phyloP scores from a whole-genome alignment of 2,329 filamentous ascomycete genomes.

The Fusarium palustre region DNA sequence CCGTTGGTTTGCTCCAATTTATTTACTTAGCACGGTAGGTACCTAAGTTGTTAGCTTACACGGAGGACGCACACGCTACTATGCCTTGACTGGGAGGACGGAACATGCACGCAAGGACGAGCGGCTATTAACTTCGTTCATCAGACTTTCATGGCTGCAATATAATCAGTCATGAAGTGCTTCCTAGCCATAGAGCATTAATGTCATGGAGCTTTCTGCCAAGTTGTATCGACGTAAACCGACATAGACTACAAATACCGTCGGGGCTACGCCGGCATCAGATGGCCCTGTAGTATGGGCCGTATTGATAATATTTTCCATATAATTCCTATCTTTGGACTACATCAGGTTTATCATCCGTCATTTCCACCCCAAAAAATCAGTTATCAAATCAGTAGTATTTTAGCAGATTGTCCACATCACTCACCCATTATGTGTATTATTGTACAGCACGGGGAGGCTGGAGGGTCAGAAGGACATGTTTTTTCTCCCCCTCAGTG shows the following conservation, averaged over 20 bases:
- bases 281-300: conserved; percentile 16
- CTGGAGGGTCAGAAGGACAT: conserved; percentile 39
- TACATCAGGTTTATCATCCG: conserved; percentile 21
- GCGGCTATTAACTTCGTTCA: neutral
- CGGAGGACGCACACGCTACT: conserved; percentile 5
- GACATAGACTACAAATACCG: conserved; percentile 3
- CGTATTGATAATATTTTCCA: conserved; percentile 26
- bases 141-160: neutral
- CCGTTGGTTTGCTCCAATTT: conserved; percentile 14
- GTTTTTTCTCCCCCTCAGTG: neutral
- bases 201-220: neutral
- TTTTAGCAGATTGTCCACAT: conserved; percentile 3
- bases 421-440: neutral
- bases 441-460: conserved; percentile 9
- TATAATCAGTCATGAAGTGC: neutral
- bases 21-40: conserved; percentile 1
- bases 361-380: conserved; percentile 19
- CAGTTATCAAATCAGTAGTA: conserved; percentile 5
- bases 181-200: too few relatives aligned
- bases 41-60: neutral
- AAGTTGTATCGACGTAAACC: conserved; percentile 12
- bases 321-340: conserved; percentile 21
- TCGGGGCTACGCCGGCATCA: conserved; percentile 22
- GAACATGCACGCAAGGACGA: conserved; percentile 12
- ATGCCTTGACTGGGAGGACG: conserved; percentile 23